phyloP scores from a whole-genome alignment of 306 rosid genomes.

The Leucaena leucocephala region DNA sequence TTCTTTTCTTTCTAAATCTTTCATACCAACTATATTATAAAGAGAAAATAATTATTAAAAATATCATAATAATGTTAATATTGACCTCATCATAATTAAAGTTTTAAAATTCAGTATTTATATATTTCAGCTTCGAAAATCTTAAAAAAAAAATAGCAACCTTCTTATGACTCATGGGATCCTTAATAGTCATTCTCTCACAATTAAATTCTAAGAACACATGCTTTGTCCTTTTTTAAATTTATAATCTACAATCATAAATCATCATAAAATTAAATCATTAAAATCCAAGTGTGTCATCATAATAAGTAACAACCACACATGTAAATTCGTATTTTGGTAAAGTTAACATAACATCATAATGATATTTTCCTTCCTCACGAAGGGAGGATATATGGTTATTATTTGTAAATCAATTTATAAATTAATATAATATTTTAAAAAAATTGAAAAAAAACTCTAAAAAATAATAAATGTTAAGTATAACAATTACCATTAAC shows the following conservation, averaged over 20 bases:
- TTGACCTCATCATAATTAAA: no score
- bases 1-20: no score
- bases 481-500: no score
- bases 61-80: no score
- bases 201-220: background rate
- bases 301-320: background rate
- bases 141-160: no score
- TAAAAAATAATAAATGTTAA: no score
- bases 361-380: background rate
- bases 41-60: no score
- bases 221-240: background rate
- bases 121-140: background rate
- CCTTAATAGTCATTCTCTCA: no score
- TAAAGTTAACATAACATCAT: background rate
- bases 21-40: no score
- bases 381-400: background rate
- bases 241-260: background rate
- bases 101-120: no score
- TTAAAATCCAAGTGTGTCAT: background rate
- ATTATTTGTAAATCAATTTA: background rate
- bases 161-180: background rate
- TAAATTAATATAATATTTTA: background rate
- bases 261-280: background rate
- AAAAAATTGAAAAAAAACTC: no score
- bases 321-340: background rate